These are phyloP conservation scores for Cadophora sp. DNA, from an alignment of 2,329 filamentous ascomycete species.

Conservation along the genomic window DNA sequence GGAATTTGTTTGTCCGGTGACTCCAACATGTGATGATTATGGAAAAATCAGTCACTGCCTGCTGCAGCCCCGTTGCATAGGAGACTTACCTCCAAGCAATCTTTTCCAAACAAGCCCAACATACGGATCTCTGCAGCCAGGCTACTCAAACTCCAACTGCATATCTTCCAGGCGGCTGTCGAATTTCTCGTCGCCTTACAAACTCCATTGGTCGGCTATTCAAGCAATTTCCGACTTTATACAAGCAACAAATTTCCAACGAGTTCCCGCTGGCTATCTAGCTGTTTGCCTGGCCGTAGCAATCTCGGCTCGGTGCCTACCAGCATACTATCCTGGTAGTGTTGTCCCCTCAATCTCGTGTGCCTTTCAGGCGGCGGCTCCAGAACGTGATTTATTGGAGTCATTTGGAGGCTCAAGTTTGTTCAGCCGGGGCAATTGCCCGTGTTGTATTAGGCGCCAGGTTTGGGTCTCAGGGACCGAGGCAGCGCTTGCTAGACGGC, in stretches of 20 bases:
- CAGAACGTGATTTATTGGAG: not conserved
- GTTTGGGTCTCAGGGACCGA: not conserved
- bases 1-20: slow-evolving; percentile 5
- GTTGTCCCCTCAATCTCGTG: not conserved
- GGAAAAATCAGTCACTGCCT: not conserved
- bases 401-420: not conserved
- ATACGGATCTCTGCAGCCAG: not conserved
- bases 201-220: not conserved
- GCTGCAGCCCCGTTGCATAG: not conserved
- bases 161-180: not conserved
- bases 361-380: not conserved
- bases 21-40: not conserved
- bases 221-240: not conserved
- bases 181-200: not conserved
- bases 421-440: not conserved
- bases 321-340: not conserved
- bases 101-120: not conserved
- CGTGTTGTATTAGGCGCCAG: no score
- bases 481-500: not conserved
- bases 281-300: not conserved
- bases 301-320: not conserved
- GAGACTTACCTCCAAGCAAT: not conserved
- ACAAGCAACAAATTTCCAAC: not conserved
- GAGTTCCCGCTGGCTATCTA: not conserved
- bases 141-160: not conserved